phyloP scores from a whole-genome alignment of 257 asterid genomes.

The Knoxia roxburghii region DNA sequence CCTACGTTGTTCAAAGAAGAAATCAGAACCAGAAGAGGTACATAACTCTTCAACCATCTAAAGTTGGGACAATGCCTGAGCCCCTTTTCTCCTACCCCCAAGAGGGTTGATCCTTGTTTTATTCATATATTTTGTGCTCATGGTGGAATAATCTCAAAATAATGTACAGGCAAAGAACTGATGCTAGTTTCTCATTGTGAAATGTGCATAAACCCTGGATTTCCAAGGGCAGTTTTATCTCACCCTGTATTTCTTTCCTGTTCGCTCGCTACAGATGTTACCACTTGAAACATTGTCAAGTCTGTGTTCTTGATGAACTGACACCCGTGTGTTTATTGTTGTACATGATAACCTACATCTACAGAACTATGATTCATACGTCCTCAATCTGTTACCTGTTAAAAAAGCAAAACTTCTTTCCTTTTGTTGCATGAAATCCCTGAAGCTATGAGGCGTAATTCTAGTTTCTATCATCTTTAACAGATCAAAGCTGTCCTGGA shows the following conservation, averaged over 20 bases:
- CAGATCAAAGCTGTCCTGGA: slow-evolving; percentile 71
- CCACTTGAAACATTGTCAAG: neutral
- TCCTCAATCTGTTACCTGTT: neutral
- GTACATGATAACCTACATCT: neutral
- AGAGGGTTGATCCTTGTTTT: neutral
- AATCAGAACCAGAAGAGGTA: slow-evolving; percentile 80
- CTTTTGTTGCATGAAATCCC: neutral
- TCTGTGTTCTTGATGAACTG: neutral
- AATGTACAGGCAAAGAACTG: neutral
- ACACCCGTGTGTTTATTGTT: neutral
- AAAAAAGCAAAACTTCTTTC: neutral
- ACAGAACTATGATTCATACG: neutral
- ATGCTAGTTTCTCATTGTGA: neutral
- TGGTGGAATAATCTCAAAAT: neutral
- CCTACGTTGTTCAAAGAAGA: slow-evolving; percentile 63
- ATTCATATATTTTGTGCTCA: neutral
- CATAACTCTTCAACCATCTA: neutral
- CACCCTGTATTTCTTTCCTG: neutral
- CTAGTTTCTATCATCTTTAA: slow-evolving; percentile 21
- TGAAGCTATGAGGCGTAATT: neutral
- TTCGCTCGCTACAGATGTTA: neutral
- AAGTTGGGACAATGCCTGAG: neutral
- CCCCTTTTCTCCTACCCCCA: neutral
- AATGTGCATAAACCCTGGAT: neutral
- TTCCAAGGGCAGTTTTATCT: neutral